A percentile compares a stretch with the other conserved stretches of the same genome.
These are phyloP conservation scores for Annulohypoxylon moriforme DNA, from an alignment of 495 filamentous ascomycete species.

Conservation along the genomic window DNA sequence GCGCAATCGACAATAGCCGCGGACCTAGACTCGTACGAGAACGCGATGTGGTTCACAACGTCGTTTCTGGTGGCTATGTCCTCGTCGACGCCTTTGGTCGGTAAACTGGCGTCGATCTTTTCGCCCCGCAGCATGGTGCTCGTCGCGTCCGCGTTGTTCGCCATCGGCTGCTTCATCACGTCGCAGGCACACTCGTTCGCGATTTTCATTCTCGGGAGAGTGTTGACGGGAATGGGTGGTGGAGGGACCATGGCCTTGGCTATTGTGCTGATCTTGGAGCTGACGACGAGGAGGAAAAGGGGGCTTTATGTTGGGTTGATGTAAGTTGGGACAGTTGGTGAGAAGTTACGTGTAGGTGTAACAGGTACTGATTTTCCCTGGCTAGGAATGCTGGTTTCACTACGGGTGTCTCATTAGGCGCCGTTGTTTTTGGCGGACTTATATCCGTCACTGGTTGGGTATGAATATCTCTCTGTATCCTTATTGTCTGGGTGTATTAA, in stretches of 20 bases:
- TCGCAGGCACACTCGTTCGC: constrained; percentile 65
- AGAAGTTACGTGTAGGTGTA: background rate
- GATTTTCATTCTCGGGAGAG: constrained; percentile 73
- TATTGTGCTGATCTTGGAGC: constrained; percentile 75
- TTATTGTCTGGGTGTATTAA: background rate
- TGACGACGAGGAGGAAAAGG: constrained; percentile 70
- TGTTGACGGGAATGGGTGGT: constrained; percentile 71
- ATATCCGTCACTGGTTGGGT: constrained; percentile 75
- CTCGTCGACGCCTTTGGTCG: constrained; percentile 71
- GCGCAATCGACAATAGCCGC: constrained; percentile 77
- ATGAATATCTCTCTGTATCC: constrained; percentile 42
- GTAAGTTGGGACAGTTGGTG: constrained; percentile 50
- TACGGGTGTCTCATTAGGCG: constrained; percentile 74
- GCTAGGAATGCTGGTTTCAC: constrained; percentile 66
- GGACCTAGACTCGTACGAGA: constrained; percentile 76
- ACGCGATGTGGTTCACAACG: constrained; percentile 80
- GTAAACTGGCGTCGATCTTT: constrained; percentile 75
- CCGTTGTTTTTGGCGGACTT: constrained; percentile 74
- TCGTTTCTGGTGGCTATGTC: constrained; percentile 78
- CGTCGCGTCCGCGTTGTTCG: constrained; percentile 64
- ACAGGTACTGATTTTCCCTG: background rate
- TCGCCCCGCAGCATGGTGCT: constrained; percentile 70
- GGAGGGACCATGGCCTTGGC: constrained; percentile 74
- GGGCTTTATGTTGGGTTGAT: constrained; percentile 77
- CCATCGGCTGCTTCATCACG: constrained; percentile 71